Percentiles rank a stretch among this genome's conserved stretches.
Evolutionary conservation across 2,329 filamentous ascomycete species (phyloP).

Genomic region (Didymellaceae sp.): DNA sequence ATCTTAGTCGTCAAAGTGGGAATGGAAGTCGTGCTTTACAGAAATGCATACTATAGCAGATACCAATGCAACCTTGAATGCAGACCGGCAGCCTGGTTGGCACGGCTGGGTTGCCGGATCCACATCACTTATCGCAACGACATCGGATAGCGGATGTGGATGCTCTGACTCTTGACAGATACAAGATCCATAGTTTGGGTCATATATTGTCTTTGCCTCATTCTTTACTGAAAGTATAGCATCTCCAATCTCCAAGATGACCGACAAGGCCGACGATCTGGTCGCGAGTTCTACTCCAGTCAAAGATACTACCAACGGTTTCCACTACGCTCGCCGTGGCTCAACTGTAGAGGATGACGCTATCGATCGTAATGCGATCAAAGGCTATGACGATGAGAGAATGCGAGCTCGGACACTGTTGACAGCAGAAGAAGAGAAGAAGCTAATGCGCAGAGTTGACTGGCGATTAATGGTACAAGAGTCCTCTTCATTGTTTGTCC

Average conservation of each 20-base stretch:
- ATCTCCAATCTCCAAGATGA: background rate
- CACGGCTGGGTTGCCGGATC: background rate
- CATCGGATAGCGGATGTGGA: background rate
- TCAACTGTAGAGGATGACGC: constrained; percentile 9
- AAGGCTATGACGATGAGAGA: constrained; percentile 21
- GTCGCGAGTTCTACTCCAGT: constrained; percentile 4
- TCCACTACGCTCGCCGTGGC: constrained; percentile 23
- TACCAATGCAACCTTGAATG: background rate
- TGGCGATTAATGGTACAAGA: constrained; percentile 18
- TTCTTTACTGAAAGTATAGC: background rate
- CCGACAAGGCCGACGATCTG: constrained; percentile 7
- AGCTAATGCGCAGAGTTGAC: constrained; percentile 38
- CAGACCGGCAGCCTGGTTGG: background rate
- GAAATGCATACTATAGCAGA: background rate
- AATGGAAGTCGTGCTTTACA: constrained; percentile 21
- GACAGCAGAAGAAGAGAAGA: constrained; percentile 53
- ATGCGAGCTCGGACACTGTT: constrained; percentile 23
- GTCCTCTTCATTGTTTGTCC: background rate
- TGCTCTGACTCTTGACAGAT: background rate
- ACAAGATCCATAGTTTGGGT: background rate
- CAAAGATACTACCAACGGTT: constrained; percentile 1
- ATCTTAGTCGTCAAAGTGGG: constrained; percentile 16
- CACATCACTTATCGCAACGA: constrained; percentile 1
- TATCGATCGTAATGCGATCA: background rate
- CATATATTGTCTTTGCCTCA: background rate